These are phyloP conservation scores for Curvularia spicifera DNA, from an alignment of 2,329 filamentous ascomycete genomes.

Conservation along the genomic window DNA sequence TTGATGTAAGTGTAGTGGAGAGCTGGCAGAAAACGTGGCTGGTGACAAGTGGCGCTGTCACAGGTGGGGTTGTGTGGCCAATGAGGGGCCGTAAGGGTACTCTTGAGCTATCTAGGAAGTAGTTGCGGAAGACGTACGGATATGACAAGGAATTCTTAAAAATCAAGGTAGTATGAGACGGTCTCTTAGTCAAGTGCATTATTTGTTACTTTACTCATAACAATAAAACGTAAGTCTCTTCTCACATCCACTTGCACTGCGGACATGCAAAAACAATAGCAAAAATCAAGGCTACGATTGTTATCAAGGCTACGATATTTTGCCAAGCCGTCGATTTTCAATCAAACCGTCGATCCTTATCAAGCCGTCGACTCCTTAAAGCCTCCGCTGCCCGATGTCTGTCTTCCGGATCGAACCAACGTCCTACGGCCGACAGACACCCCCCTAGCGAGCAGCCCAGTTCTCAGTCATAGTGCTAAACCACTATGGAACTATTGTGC, in stretches of 20 bases:
- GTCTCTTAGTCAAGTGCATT: not conserved
- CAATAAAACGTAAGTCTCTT: not conserved
- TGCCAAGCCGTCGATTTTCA: no score
- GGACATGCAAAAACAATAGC: no score
- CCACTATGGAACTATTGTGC: no score
- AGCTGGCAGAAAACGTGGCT: conserved; percentile 6
- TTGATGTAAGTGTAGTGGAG: conserved; percentile 1
- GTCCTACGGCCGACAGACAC: no score
- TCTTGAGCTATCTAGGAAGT: not conserved
- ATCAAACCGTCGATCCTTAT: no score
- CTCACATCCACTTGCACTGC: not conserved
- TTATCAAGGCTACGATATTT: no score
- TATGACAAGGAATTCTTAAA: not conserved
- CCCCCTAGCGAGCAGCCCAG: no score
- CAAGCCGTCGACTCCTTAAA: no score
- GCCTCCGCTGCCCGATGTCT: no score
- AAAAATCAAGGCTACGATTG: no score
- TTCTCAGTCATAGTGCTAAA: no score
- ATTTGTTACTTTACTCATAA: not conserved
- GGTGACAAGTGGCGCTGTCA: conserved; percentile 8
- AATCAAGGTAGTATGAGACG: not conserved
- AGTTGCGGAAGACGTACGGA: not conserved
- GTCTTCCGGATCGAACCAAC: no score
- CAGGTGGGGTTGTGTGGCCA: not conserved
- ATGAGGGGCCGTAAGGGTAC: not conserved